Percentiles rank a stretch among this genome's conserved stretches.
Conservation (phyloP, 2,329 filamentous ascomycete species). For the Ramularia collo-cygni region DNA sequence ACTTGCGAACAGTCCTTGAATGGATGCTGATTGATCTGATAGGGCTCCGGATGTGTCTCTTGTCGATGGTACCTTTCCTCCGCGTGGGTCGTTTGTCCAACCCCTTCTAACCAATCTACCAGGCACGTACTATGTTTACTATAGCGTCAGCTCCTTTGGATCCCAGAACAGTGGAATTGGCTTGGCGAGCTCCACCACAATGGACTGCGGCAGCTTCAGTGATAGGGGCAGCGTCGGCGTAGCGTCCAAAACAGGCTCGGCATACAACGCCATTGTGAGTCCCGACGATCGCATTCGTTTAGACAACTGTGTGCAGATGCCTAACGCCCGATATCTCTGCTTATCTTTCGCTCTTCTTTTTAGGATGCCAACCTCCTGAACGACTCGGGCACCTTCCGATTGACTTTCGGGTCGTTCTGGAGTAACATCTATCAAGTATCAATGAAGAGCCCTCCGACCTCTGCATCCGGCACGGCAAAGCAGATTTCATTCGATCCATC, state of each 20-base stretch:
- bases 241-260: conserved; percentile 30
- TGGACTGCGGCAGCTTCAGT: conserved; percentile 53
- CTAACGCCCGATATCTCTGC: too few species aligned
- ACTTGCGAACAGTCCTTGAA: too few species aligned
- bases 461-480: conserved; percentile 30
- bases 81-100: too few species aligned
- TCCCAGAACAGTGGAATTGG: conserved; percentile 57
- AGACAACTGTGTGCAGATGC: too few species aligned
- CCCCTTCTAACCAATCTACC: too few species aligned
- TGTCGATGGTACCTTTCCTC: too few species aligned
- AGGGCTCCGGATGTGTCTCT: conserved; percentile 54
- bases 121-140: conserved; percentile 59
- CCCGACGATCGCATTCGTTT: too few species aligned
- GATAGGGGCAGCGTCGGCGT: conserved; percentile 55
- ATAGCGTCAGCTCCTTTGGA: conserved; percentile 57
- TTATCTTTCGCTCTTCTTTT: too few species aligned
- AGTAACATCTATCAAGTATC: conserved; percentile 54
- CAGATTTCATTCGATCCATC: conserved; percentile 50
- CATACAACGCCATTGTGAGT: conserved; percentile 43
- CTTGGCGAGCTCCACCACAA: conserved; percentile 42
- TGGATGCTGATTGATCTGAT: too few species aligned
- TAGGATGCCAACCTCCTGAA: conserved; percentile 41
- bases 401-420: conserved; percentile 66
- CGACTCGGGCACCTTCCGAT: conserved; percentile 39
- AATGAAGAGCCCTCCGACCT: conserved; percentile 34